Evolutionary conservation across 1,284 basidiomycete genomes (phyloP), one percentile per base, ranked within the genome.

Genomic region (Stereum hirsutum): DNA sequence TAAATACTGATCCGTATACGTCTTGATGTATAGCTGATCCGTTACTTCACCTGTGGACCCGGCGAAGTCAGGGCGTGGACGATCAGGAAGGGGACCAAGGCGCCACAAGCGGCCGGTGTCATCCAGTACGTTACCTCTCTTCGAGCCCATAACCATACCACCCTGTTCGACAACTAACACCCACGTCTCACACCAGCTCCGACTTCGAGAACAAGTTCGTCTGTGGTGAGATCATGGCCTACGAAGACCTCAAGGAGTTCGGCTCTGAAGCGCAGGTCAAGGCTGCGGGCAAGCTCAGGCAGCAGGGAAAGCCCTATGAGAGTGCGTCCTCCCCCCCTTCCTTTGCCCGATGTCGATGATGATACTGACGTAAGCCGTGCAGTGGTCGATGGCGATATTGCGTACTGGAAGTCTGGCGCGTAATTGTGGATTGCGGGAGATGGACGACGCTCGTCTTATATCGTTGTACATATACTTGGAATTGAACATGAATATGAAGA

Each of bases 61-160:
- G 87, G 88, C 54, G 96, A 99, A 70, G 94, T 98, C 10, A 84
- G 96, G 46, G 94, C 95, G 6, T 99, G 96, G 96, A 98, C 94
- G 1, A 93, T 99, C 59, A 75, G 94, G 45, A 81, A 81, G 50
- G 94, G 92, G 23, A 90, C 86, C 35, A 96, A 94, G 62, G 96
- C 96, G 1, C 96, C 95, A 14, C 87, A 93, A 58, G 96, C 96
- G 2, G 96, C 96, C 28, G 96, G 96, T 65, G 93, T 99, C 56
- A 99, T 99, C 59, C 95, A 99, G 86, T 91, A 57, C 48, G 86
- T 73, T 15, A 19, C 15, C 7, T 28, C 32, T 42, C 24, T 32
- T n/a, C 30, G 5, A n/a, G n/a, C n/a, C n/a, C n/a, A 19, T 39
- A 28, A 20, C n/a, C 3, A 12, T 42, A 8, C n/a, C 27, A 36